Evolutionary conservation across 768 basidiomycete genomes (phyloP), one percentile per base, ranked within the genome.

Genomic region (Lyophyllum decastes): DNA sequence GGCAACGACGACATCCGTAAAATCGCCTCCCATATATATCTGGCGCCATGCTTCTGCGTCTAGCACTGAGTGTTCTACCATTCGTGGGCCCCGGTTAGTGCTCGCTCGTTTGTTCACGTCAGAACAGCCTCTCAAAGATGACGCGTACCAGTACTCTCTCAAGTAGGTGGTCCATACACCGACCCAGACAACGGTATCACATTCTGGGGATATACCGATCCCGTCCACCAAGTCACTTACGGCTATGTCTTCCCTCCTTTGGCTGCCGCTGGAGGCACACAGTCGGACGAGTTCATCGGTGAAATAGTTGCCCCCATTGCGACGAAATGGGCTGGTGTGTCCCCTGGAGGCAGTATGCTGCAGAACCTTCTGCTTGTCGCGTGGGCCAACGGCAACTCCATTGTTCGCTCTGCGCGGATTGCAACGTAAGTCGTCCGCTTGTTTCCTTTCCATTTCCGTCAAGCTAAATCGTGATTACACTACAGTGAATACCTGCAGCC

Each of bases 211-310:
- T 59, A 70, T 16, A 78, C 75, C 2, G 79, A 81, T 22, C 71
- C 73, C 21, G 78, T 70, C 1, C 77, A 78, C 58, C 55, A 63
- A 10, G 76, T 82, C 7, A 75, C 73, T 30, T 77, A 79, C 62
- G 84, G 84, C 56, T 79, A 79, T 58, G 72, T 81, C 41, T 82
- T 87, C 62, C 84, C 84, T 30, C 80, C 80, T 24, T 66, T 79
- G 19, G 73, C 70, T 12, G 52, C 33, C 6, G n/a, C 19, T 41
- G 50, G 50, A 26, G 21, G 40, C 16, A 6, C 38, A 68, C 25
- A 70, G 73, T 68, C 80, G 19, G 73, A 71, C 17, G 86, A 88
- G 61, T 87, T 86, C 66, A 84, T 88, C 59, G 86, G 81, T 48
- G 82, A 85, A 68, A 81, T 87, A 48, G 78, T 85, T 21, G 80